Evolutionary conservation across 257 asterid genomes (phyloP), one percentile per base, ranked within the genome.

Genomic region (Scutellaria galericulata): DNA sequence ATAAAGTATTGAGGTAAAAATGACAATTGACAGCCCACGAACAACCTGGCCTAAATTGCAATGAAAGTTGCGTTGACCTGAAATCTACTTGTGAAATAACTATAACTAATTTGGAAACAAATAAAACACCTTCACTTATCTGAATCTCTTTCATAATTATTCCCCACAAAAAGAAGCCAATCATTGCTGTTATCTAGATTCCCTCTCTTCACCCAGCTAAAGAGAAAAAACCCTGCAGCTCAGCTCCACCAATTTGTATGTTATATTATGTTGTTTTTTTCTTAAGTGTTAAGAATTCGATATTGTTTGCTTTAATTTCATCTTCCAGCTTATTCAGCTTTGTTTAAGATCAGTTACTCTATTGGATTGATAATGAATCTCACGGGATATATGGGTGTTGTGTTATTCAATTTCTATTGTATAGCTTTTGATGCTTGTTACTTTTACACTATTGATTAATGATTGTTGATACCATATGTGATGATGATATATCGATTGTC

Each of bases 211-310:
- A 27, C 18, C 44, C 15, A 57, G 64, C 64, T 27, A 9, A n/a
- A 59, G 24, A 58, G 22, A 31, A 42, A n/a, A 11, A 59, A 8
- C 18, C 4, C 45, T 37, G 48, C 48, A 39, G 7, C 37, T 62
- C 35, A 40, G 24, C 68, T 41, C 68, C 68, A 14, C 27, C 4
- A 37, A 60, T 60, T 57, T 60, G 66, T 39, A 37, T n/a, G 66
- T 39, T 39, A 0, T 11, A 31, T 9, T 27, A 10, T 52, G 58
- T 11, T 65, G 37, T 55, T 46, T 37, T 54, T 7, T 24, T 4
- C 37, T 31, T 31, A 4, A 31, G 37, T 31, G 37, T 31, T 31
- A 2, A 1, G 37, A 31, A 31, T 31, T 5, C 37, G 3, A 31
- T 31, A 31, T 31, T 31, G 37, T 31, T 31, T 31, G 37, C 37